Evolutionary conservation across 805 yeast genomes (phyloP).

Genomic region (Peterozyma xylosa): DNA sequence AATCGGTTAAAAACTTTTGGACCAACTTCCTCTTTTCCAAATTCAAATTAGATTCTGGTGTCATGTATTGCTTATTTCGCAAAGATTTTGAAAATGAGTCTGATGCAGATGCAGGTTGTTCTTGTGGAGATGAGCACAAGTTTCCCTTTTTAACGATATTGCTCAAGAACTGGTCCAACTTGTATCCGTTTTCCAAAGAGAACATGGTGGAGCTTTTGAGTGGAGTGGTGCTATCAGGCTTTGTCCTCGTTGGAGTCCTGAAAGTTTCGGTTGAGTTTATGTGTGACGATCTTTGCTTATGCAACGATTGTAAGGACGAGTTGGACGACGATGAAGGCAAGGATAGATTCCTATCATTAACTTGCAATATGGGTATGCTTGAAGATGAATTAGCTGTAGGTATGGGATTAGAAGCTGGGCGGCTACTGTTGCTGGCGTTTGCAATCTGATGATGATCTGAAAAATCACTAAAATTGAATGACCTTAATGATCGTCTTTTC

Average conservation of each 20-base stretch:
- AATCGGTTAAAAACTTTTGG: slow-evolving; percentile 9
- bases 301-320: background rate
- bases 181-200: slow-evolving; percentile 2
- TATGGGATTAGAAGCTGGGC: too few relatives aligned
- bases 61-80: background rate
- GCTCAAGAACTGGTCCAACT: slow-evolving; percentile 5
- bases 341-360: background rate
- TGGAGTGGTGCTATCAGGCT: background rate
- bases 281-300: background rate
- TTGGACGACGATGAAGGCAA: background rate
- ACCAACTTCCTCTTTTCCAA: slow-evolving; percentile 10
- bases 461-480: too few relatives aligned
- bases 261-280: background rate
- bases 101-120: background rate
- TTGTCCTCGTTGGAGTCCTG: background rate
- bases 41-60: background rate
- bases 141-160: background rate
- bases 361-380: too few relatives aligned
- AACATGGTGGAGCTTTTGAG: slow-evolving; percentile 1
- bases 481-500: too few relatives aligned
- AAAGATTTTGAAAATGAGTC: background rate
- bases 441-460: too few relatives aligned
- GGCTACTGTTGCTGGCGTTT: too few relatives aligned
- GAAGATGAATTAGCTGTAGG: too few relatives aligned
- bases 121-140: background rate